Conservation (phyloP, 768 basidiomycete genomes). For the Rhodotorula sphaerocarpa region DNA sequence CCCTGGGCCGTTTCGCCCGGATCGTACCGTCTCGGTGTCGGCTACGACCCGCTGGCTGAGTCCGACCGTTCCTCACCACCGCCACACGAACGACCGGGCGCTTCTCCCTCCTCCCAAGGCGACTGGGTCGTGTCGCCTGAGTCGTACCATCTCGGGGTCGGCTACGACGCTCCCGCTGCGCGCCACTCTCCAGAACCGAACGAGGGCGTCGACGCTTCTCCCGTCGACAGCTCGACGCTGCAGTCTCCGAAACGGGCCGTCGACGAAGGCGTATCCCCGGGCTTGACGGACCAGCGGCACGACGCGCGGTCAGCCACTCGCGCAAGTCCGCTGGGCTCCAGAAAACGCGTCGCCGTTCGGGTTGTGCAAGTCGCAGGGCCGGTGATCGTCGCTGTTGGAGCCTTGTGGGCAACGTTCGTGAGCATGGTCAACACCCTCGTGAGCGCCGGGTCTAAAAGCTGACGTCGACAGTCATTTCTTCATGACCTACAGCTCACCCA, state of each 20-base stretch:
- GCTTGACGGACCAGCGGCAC: neutral
- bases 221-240: neutral
- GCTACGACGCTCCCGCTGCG: neutral
- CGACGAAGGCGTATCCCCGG: too few species aligned
- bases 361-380: neutral
- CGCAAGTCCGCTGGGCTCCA: neutral
- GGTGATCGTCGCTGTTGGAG: neutral
- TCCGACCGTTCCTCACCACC: too few species aligned
- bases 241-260: neutral
- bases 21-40: slow-evolving; percentile 9
- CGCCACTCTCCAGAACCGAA: neutral
- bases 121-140: neutral
- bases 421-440: too few species aligned
- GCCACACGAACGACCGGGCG: too few species aligned
- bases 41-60: neutral
- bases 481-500: slow-evolving; percentile 1
- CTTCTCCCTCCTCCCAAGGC: neutral
- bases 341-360: neutral
- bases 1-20: neutral
- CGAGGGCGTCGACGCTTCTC: neutral
- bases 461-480: neutral
- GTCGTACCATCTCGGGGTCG: neutral
- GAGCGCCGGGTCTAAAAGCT: neutral
- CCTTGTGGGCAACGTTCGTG: slow-evolving; percentile 1
- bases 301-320: neutral